Evolutionary conservation across 2,329 filamentous ascomycete species (phyloP).

Genomic region (Fusarium redolens): DNA sequence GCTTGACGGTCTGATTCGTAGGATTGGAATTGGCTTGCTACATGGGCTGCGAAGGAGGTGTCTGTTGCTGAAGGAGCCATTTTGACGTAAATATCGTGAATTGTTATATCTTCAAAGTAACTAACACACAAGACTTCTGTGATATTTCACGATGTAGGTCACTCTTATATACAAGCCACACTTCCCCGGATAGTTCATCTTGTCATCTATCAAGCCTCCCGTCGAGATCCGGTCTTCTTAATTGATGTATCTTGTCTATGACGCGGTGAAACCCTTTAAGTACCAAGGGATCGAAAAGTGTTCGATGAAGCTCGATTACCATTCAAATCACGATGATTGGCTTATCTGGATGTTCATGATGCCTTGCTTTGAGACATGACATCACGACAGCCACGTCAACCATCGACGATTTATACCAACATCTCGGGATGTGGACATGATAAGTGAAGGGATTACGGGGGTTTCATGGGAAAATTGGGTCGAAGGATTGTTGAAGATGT

Average conservation of each 20-base stretch:
- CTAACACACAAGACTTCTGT: neutral
- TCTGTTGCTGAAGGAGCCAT: constrained; percentile 46
- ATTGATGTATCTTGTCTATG: constrained; percentile 24
- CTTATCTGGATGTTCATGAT: constrained; percentile 11
- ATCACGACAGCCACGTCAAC: constrained; percentile 1
- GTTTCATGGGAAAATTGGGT: neutral
- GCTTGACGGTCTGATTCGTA: constrained; percentile 55
- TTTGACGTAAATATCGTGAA: neutral
- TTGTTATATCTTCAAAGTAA: neutral
- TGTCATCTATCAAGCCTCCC: constrained; percentile 1
- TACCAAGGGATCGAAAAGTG: neutral
- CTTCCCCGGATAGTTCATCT: neutral
- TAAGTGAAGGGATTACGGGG: no score
- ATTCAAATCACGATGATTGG: constrained; percentile 26
- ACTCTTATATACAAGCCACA: neutral
- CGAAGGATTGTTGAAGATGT: neutral
- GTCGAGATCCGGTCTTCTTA: neutral
- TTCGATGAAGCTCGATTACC: constrained; percentile 12
- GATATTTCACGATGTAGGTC: neutral
- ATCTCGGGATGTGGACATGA: neutral
- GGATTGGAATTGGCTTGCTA: constrained; percentile 51
- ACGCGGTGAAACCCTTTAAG: constrained; percentile 18
- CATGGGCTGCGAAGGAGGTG: constrained; percentile 53
- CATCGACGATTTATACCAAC: neutral
- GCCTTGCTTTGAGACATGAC: constrained; percentile 14